These are phyloP conservation scores for Purpureocillium takamizusanense DNA, from an alignment of 2,329 filamentous ascomycete species.

Conservation along the genomic window DNA sequence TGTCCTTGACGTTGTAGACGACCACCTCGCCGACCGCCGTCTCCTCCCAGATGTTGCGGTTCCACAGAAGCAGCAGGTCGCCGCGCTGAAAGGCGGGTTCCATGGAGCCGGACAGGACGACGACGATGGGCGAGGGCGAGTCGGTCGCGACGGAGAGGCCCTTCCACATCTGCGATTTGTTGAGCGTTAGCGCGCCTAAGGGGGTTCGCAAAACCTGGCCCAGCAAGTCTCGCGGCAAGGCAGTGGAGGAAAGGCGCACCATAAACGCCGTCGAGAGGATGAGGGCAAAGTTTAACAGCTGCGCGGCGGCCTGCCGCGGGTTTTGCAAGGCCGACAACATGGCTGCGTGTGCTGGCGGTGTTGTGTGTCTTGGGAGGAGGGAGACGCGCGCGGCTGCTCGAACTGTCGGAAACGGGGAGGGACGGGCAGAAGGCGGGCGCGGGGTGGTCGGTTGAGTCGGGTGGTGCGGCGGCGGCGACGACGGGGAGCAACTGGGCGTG, in stretches of 20 bases:
- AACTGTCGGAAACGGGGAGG: no score
- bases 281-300: slow-evolving; percentile 84
- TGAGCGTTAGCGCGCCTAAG: no score
- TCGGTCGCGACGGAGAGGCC: slow-evolving; percentile 72
- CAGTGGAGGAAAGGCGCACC: no score
- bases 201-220: no score
- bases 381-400: no score
- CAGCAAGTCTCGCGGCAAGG: no score
- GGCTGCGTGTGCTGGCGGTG: neutral
- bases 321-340: slow-evolving; percentile 67
- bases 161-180: slow-evolving; percentile 80
- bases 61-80: slow-evolving; percentile 70
- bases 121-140: slow-evolving; percentile 69
- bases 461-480: slow-evolving; percentile 1
- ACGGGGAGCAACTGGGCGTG: no score
- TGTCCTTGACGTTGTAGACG: slow-evolving; percentile 73
- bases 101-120: slow-evolving; percentile 79
- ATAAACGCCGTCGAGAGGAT: slow-evolving; percentile 89
- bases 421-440: no score
- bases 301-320: slow-evolving; percentile 70
- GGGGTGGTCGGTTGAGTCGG: no score
- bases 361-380: neutral
- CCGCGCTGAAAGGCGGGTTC: slow-evolving; percentile 75
- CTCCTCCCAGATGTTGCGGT: slow-evolving; percentile 51
- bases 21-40: slow-evolving; percentile 50